Evolutionary conservation across 208 protist species (phyloP).

Genomic region (Acanthamoeba divionensis): DNA sequence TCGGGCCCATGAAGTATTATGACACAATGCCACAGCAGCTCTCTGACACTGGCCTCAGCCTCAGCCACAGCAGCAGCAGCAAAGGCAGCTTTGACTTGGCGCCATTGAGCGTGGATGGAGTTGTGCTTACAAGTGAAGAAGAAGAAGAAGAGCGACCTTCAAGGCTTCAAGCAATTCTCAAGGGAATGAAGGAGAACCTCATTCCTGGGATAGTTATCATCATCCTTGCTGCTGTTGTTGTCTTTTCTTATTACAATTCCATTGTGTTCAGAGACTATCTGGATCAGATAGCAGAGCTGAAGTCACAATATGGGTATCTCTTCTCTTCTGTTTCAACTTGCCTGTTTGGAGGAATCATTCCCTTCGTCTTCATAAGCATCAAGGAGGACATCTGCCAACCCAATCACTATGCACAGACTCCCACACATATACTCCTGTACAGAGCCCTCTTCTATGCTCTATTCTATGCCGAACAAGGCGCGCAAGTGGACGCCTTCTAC

Average conservation of each 20-base stretch:
- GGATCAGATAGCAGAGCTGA: neutral
- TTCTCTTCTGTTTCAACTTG: neutral
- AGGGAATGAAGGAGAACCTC: conserved; percentile 14
- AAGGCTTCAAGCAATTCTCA: neutral
- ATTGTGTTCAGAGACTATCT: neutral
- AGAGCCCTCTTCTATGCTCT: neutral
- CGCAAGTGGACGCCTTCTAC: conserved; percentile 6
- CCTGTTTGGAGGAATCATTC: neutral
- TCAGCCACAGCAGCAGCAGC: too few species aligned
- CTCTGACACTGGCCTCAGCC: too few species aligned
- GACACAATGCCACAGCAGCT: too few species aligned
- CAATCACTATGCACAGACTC: too few species aligned
- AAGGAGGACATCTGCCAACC: too few species aligned
- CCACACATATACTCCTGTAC: too few species aligned
- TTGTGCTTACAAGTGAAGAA: too few species aligned
- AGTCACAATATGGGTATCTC: neutral
- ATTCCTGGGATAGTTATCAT: neutral
- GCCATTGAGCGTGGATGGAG: too few species aligned
- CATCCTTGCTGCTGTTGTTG: neutral
- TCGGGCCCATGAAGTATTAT: too few species aligned
- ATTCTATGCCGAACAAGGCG: neutral
- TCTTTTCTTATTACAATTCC: neutral
- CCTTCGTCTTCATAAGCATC: conserved; percentile 23
- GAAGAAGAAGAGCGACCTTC: neutral
- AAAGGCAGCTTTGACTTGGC: too few species aligned